phyloP scores from a whole-genome alignment of 305 asterid genomes.

The Rubia tinctorum region DNA sequence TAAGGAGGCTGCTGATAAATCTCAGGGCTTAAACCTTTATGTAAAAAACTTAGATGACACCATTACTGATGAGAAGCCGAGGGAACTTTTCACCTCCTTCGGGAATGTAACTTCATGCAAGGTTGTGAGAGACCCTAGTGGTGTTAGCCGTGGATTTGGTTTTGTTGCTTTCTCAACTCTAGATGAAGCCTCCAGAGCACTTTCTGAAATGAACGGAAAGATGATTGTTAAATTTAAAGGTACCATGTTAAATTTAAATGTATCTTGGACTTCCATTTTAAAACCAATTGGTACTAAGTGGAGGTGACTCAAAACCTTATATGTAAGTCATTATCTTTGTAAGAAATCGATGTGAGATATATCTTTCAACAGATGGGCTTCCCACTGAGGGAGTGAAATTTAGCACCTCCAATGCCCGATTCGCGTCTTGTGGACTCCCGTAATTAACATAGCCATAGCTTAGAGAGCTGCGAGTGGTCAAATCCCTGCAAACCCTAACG shows the following conservation, averaged over 20 bases:
- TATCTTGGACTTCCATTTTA: too few species aligned
- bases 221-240: constrained; percentile 41
- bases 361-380: constrained; percentile 47
- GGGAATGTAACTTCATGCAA: constrained; percentile 93
- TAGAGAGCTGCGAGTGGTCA: constrained; percentile 70
- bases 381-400: constrained; percentile 49
- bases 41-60: constrained; percentile 84
- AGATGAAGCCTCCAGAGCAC: constrained; percentile 77
- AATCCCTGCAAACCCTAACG: constrained; percentile 94
- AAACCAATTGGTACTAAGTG: too few species aligned
- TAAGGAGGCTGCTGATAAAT: constrained; percentile 76
- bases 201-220: constrained; percentile 47
- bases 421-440: constrained; percentile 69
- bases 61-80: constrained; percentile 77
- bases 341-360: too few species aligned
- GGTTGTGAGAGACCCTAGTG: constrained; percentile 93
- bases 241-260: too few species aligned
- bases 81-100: constrained; percentile 71
- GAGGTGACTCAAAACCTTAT: too few species aligned
- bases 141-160: constrained; percentile 89
- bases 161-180: constrained; percentile 90
- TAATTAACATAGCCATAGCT: constrained; percentile 96
- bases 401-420: constrained; percentile 45
- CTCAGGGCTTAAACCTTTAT: constrained; percentile 81
- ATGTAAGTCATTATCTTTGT: too few species aligned